Conservation (phyloP, 2,329 filamentous ascomycete genomes). For the Aspergillus brunneoviolaceus region DNA sequence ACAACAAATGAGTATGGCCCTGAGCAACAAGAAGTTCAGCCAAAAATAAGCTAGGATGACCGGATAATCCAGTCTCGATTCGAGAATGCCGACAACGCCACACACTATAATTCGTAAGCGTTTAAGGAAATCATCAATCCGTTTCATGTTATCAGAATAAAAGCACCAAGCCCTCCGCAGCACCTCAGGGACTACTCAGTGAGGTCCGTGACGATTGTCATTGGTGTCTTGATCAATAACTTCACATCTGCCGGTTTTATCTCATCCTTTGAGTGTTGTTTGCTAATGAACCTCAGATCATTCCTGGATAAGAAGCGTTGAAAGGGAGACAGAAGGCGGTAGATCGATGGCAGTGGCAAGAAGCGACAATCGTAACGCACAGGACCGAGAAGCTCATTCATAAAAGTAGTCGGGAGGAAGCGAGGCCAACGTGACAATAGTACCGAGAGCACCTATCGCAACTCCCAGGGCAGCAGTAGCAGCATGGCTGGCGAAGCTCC, state of each 20-base stretch:
- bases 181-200: not conserved
- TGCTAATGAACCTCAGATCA: no score
- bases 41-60: slow-evolving; percentile 3
- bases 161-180: slow-evolving; percentile 5
- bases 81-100: slow-evolving; percentile 5
- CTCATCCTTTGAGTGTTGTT: no score
- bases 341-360: no score
- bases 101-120: slow-evolving; percentile 2
- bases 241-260: no score
- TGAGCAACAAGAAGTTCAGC: not conserved
- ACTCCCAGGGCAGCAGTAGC: slow-evolving; percentile 42
- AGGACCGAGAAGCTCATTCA: slow-evolving; percentile 15
- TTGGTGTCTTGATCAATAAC: no score
- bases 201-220: no score
- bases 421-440: slow-evolving; percentile 41
- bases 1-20: not conserved
- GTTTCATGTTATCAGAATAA: slow-evolving; percentile 1
- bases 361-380: no score
- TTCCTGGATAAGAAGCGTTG: no score
- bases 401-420: slow-evolving; percentile 46
- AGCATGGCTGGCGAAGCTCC: slow-evolving; percentile 37
- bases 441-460: slow-evolving; percentile 43
- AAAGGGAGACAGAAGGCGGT: no score
- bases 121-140: not conserved
- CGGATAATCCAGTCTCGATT: slow-evolving; percentile 1